Evolutionary conservation across 176 grass and related monocot species (phyloP).

Genomic region (Canna indica): DNA sequence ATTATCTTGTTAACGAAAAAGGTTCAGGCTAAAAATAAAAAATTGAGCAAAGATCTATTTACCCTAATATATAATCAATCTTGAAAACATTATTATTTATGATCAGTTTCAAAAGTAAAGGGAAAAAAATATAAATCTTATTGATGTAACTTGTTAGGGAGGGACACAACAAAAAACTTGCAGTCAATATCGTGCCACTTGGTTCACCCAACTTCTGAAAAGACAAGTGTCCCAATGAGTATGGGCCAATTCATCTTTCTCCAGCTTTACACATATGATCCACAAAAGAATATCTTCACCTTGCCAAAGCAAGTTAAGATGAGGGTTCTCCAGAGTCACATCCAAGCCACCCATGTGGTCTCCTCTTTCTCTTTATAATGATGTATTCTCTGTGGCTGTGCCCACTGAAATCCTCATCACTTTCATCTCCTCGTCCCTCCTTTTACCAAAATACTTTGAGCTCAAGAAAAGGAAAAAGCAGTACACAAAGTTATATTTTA

Average conservation of each 20-base stretch:
- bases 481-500: not conserved
- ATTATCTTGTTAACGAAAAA: too few relatives aligned
- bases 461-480: not conserved
- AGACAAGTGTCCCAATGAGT: not conserved
- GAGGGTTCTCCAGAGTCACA: conserved; percentile 3
- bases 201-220: not conserved
- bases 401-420: conserved; percentile 20
- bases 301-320: conserved; percentile 13
- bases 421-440: conserved; percentile 14
- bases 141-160: too few relatives aligned
- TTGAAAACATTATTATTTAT: too few relatives aligned
- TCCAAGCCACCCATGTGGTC: conserved; percentile 27
- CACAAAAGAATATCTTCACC: conserved; percentile 17
- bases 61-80: too few relatives aligned
- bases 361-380: not conserved
- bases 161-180: too few relatives aligned
- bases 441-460: conserved; percentile 7
- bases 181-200: not conserved
- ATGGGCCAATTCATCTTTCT: not conserved
- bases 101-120: too few relatives aligned
- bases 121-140: too few relatives aligned
- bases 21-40: too few relatives aligned
- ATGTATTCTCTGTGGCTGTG: not conserved
- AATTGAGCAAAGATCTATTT: too few relatives aligned
- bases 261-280: conserved; percentile 2